phyloP scores from a whole-genome alignment of 768 basidiomycete genomes.

The Boletus coccyginus region DNA sequence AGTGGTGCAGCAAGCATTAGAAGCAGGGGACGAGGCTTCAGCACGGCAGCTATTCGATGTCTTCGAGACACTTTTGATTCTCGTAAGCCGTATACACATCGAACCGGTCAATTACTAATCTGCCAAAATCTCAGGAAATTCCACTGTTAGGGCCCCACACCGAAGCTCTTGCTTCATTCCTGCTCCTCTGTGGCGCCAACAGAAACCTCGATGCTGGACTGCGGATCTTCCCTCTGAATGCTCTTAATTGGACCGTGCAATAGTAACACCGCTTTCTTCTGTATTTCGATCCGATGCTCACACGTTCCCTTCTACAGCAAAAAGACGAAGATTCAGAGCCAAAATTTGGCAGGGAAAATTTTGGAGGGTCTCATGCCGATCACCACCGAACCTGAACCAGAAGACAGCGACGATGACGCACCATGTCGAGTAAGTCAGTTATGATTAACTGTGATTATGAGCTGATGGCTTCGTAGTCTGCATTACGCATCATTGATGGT shows the following conservation, averaged over 20 bases:
- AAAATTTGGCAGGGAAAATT: conserved; percentile 80
- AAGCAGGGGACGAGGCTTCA: conserved; percentile 71
- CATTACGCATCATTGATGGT: conserved; percentile 91
- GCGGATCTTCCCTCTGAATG: conserved; percentile 87
- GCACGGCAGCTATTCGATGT: conserved; percentile 94
- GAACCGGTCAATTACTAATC: conserved; percentile 3
- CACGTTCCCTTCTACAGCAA: conserved; percentile 53
- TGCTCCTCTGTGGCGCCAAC: conserved; percentile 82
- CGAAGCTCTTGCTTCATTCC: conserved; percentile 83
- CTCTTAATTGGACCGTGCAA: conserved; percentile 94
- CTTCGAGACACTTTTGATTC: conserved; percentile 90
- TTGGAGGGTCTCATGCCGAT: conserved; percentile 92
- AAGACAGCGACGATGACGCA: conserved; percentile 90
- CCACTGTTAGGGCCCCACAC: conserved; percentile 91
- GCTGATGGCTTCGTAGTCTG: conserved; percentile 53
- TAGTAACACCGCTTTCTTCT: conserved; percentile 54
- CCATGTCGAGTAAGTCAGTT: conserved; percentile 72
- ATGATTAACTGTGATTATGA: neutral
- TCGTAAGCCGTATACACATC: conserved; percentile 46
- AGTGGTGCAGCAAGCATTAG: conserved; percentile 83
- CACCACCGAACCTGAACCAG: conserved; percentile 89
- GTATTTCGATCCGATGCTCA: neutral
- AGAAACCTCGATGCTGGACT: conserved; percentile 71
- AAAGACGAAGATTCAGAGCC: conserved; percentile 90
- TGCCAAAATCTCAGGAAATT: conserved; percentile 60